Base-by-base conservation (phyloP, 1,139 yeast genomes). In the Nakaseomyces bracarensis region DNA sequence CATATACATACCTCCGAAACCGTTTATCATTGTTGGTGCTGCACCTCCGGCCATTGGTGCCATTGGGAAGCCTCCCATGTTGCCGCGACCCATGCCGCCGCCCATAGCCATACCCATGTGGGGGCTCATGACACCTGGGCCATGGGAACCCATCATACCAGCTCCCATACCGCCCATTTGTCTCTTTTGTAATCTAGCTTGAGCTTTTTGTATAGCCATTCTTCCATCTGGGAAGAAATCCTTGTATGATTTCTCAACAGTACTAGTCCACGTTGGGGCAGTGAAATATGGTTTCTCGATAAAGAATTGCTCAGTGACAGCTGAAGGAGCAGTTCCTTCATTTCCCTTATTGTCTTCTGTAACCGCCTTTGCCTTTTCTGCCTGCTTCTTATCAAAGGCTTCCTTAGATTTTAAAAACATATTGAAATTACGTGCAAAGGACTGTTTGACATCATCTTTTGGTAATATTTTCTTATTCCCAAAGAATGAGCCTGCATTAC, bases 201-300 rank as follows among this genome's bases (percentile, higher is more conserved):
- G 63, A 13, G 61, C 52, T 27, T 47, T 51, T 41, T 55, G 60
- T 25, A 55, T 45, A 3, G 58, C 55, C 9, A 54, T 48, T 21
- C 52, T 48, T 40, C 56, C 58, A 42, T 58, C 63, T 5, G 77
- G 70, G 63, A 75, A 75, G 41, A 73, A 58, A 19, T 63, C 61
- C 44, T 67, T 70, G 58, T 75, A 72, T 1, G 78, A 67, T 43
- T 71, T 76, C 39, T 77, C 82, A 20, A 72, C 63, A 3, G 81
- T 77, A 18, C 71, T 67, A 22, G 70, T 69, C 95, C 95, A 85
- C 0, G 91, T 81, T 41, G 95, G 95, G 3, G 86, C 81, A 0
- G 93, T 81, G 38, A 71, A 70, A 60, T 74, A 85, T 1, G 94
- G 79, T 51, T 71, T 75, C 51, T 80, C 91, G 47, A 77, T 63